Evolutionary conservation across 106 monocot species (phyloP), one percentile per base, ranked within the genome.

Genomic region (Allium cepa): DNA sequence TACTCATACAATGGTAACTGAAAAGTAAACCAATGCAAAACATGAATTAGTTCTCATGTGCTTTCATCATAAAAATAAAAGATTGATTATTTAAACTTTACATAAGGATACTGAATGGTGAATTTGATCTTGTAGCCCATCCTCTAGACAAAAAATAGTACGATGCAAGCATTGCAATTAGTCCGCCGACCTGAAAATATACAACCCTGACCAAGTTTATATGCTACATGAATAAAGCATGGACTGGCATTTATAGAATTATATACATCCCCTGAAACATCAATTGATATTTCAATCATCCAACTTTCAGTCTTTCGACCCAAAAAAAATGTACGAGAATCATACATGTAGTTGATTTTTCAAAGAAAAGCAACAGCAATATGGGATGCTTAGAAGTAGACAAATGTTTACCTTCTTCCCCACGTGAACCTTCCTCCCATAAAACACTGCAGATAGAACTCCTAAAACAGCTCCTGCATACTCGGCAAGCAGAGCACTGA

Each of bases 381-480:
- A 46, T 15, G 28, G 1, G 10, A 11, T 9, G 62, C 9, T 11
- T 8, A 46, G 6, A 45, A 46, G 62, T 45, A 36, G 45, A 62
- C 22, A 62, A 26, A 62, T 64, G 62, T 49, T 69, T 56, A 84
- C 97, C 89, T 99, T 99, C 75, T 87, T 99, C 89, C 92, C 87
- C 16, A 89, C 61, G 49, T 85, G 77, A 60, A 85, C 80, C 72
- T 74, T 82, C 68, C 84, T 73, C 71, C 97, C 97, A 81, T 87
- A 99, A 9, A 99, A 77, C 59, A 87, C 78, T 62, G 92, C 92
- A 58, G 97, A 99, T 49, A 92, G 62, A 70, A 99, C 92, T 77
- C 89, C 97, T 73, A 92, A 86, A 71, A 87, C 78, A 70, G 89
- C 89, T 77, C 92, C 97, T 66, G 97, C 82, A 81, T 99, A 99